Evolutionary conservation across 768 basidiomycete genomes (phyloP).

Genomic region (Dioszegia crocea): DNA sequence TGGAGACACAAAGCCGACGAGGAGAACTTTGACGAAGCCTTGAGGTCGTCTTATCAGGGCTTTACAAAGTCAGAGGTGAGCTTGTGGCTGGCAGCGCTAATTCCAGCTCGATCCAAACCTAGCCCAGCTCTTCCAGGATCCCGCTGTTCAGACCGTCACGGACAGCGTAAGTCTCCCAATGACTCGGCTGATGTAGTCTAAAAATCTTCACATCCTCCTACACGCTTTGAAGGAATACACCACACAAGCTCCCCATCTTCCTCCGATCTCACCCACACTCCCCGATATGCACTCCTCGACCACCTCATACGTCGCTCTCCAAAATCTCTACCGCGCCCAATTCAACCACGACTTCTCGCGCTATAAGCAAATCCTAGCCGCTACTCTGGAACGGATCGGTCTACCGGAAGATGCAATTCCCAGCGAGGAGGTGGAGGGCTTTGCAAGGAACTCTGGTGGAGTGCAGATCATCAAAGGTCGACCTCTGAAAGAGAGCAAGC

Average conservation of each 20-base stretch:
- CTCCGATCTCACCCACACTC: slow-evolving; percentile 79
- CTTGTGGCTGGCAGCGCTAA: not conserved
- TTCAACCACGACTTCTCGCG: slow-evolving; percentile 53
- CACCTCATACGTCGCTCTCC: slow-evolving; percentile 71
- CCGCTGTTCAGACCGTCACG: slow-evolving; percentile 54
- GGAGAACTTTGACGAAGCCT: slow-evolving; percentile 96
- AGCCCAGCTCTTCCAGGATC: slow-evolving; percentile 59
- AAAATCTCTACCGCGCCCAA: slow-evolving; percentile 74
- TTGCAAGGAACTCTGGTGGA: slow-evolving; percentile 51
- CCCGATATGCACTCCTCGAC: slow-evolving; percentile 98
- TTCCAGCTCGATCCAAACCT: slow-evolving; percentile 6
- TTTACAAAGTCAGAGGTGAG: slow-evolving; percentile 61
- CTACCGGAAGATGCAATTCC: slow-evolving; percentile 38
- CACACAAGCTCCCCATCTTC: slow-evolving; percentile 55
- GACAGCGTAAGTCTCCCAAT: slow-evolving; percentile 46
- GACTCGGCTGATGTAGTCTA: slow-evolving; percentile 49
- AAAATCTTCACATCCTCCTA: slow-evolving; percentile 75
- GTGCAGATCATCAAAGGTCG: slow-evolving; percentile 49
- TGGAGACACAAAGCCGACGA: slow-evolving; percentile 76
- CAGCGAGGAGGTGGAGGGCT: slow-evolving; percentile 47
- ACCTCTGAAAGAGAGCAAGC: slow-evolving; percentile 38
- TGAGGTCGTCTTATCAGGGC: slow-evolving; percentile 76
- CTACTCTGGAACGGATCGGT: slow-evolving; percentile 33
- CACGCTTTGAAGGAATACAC: slow-evolving; percentile 67
- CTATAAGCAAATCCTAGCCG: slow-evolving; percentile 30